Conservation (phyloP, 176 grass and related monocot genomes). For the Carex kokanica region DNA sequence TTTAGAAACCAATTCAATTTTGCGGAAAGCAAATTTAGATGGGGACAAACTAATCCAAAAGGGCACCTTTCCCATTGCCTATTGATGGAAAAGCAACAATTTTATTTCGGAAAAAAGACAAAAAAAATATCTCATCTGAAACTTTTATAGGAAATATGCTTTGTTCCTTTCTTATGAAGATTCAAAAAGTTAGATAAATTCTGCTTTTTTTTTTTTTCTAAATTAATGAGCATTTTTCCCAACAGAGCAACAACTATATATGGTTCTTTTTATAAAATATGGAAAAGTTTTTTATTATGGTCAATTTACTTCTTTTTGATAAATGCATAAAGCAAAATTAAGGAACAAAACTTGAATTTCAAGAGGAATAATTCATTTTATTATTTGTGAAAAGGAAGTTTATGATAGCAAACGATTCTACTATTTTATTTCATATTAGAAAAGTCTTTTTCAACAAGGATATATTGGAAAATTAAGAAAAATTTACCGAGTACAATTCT, state of each 20-base stretch:
- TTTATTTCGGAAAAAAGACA: conserved; percentile 28
- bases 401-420: neutral
- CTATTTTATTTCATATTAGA: neutral
- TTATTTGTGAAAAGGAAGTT: conserved; percentile 5
- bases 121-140: conserved; percentile 19
- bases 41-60: conserved; percentile 55
- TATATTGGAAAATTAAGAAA: neutral
- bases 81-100: conserved; percentile 37
- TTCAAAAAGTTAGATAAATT: conserved; percentile 21
- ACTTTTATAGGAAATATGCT: conserved; percentile 14
- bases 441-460: neutral
- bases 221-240: conserved; percentile 7
- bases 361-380: conserved; percentile 15
- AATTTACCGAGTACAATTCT: conserved; percentile 4
- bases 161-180: conserved; percentile 8
- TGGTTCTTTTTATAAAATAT: neutral
- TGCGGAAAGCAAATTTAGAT: conserved; percentile 36
- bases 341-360: conserved; percentile 8
- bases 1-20: neutral
- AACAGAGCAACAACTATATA: conserved; percentile 14
- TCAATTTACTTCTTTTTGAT: neutral
- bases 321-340: neutral
- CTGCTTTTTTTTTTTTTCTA: neutral
- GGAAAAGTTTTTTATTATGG: neutral
- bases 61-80: conserved; percentile 39